phyloP scores from a whole-genome alignment of 805 yeast species.

The Candida schatavii region DNA sequence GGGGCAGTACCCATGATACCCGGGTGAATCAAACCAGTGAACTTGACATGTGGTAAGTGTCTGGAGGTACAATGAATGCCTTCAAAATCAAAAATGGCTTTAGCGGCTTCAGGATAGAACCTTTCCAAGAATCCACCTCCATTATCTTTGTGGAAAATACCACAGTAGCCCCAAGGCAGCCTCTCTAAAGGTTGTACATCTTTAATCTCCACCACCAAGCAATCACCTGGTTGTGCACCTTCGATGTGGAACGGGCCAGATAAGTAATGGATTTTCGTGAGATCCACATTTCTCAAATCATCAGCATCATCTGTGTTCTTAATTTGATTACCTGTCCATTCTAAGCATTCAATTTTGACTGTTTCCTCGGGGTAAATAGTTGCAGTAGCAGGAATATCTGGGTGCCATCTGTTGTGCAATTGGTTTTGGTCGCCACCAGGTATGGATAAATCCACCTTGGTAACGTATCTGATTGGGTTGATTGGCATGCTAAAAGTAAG shows the following conservation, averaged over 20 bases:
- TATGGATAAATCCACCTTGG: constrained; percentile 39
- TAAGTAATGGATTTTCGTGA: constrained; percentile 45
- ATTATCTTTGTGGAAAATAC: constrained; percentile 45
- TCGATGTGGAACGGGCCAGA: constrained; percentile 48
- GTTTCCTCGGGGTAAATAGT: constrained; percentile 41
- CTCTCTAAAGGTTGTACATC: constrained; percentile 52
- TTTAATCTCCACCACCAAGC: constrained; percentile 47
- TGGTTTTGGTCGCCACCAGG: constrained; percentile 48
- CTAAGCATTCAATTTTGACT: constrained; percentile 49
- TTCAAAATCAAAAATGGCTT: constrained; percentile 52
- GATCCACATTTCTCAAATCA: constrained; percentile 44
- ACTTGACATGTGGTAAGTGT: constrained; percentile 48
- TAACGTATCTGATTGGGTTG: constrained; percentile 32
- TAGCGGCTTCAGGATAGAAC: constrained; percentile 50
- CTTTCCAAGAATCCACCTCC: constrained; percentile 52
- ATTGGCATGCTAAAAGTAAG: constrained; percentile 10
- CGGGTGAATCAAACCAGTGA: constrained; percentile 51
- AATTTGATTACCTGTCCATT: constrained; percentile 55
- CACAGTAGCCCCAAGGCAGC: constrained; percentile 55
- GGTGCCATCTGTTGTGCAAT: constrained; percentile 54
- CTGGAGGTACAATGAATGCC: constrained; percentile 49
- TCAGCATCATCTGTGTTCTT: constrained; percentile 47
- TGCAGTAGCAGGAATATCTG: constrained; percentile 43
- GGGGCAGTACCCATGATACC: constrained; percentile 54
- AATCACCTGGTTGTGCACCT: constrained; percentile 48